These are phyloP conservation scores for Phalaenopsis aphrodite DNA, from an alignment of 106 monocot species.

Conservation along the genomic window DNA sequence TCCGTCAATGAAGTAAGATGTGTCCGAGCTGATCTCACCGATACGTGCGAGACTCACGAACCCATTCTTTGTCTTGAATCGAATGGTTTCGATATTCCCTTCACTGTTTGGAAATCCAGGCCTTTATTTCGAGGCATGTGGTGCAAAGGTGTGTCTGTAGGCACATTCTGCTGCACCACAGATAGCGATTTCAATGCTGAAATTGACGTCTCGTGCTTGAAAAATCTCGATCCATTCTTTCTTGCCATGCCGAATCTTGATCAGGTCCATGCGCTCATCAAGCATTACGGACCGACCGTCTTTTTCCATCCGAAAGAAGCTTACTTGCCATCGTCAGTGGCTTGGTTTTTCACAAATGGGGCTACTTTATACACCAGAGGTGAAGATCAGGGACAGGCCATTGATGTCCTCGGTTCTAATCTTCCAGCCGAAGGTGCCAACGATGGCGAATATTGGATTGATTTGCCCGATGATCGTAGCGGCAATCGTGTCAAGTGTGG, in stretches of 20 bases:
- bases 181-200: constrained; percentile 20
- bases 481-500: constrained; percentile 46
- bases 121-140: constrained; percentile 69
- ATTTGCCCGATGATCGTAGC: constrained; percentile 62
- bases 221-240: constrained; percentile 51
- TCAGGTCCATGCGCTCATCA: constrained; percentile 69
- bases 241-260: constrained; percentile 86
- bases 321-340: constrained; percentile 86
- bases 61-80: constrained; percentile 33
- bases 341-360: constrained; percentile 94
- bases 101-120: constrained; percentile 54
- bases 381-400: constrained; percentile 29
- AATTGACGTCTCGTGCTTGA: constrained; percentile 52
- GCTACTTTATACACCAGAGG: constrained; percentile 57
- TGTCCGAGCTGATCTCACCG: constrained; percentile 75
- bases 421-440: constrained; percentile 79
- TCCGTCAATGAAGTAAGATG: constrained; percentile 74
- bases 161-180: constrained; percentile 69
- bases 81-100: constrained; percentile 11
- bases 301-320: constrained; percentile 88
- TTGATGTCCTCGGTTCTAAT: constrained; percentile 60
- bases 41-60: constrained; percentile 45
- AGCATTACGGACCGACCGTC: constrained; percentile 85
- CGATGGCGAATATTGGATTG: constrained; percentile 95
- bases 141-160: constrained; percentile 57